These are phyloP conservation scores for Rhodotorula mucilaginosa DNA, from an alignment of 1,284 basidiomycete species.

Conservation along the genomic window DNA sequence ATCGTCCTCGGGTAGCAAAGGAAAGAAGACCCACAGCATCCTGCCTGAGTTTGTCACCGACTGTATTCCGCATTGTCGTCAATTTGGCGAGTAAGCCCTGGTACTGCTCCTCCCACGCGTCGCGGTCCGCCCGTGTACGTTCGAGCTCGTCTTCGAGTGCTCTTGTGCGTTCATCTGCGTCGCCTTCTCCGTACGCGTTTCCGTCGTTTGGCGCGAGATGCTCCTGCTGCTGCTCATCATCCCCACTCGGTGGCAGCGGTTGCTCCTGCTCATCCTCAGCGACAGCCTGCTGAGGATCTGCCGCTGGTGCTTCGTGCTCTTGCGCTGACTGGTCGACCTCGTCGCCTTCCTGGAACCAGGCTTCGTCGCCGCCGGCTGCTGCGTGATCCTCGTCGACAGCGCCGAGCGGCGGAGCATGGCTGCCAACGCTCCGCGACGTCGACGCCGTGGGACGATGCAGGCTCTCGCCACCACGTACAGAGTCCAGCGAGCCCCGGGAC, in stretches of 20 bases:
- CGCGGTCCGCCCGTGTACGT: constrained; percentile 66
- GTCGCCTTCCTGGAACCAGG: background rate
- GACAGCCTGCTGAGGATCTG: background rate
- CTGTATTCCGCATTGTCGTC: constrained; percentile 84
- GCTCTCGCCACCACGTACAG: background rate
- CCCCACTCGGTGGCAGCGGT: background rate
- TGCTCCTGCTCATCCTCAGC: background rate
- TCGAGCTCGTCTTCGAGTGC: constrained; percentile 40
- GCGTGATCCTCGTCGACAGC: constrained; percentile 9
- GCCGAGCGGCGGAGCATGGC: background rate
- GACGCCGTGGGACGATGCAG: background rate
- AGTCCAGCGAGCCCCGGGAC: constrained; percentile 32
- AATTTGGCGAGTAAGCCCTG: constrained; percentile 80
- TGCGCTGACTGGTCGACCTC: background rate
- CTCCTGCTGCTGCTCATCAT: background rate
- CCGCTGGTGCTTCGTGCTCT: background rate
- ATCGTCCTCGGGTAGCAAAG: background rate
- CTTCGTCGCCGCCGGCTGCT: background rate
- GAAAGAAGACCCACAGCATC: constrained; percentile 73
- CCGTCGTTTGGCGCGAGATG: background rate
- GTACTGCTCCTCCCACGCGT: constrained; percentile 79
- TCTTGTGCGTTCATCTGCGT: constrained; percentile 26
- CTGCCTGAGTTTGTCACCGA: constrained; percentile 91
- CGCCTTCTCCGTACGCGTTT: background rate
- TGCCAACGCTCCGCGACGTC: background rate